Conservation (phyloP, 1,284 basidiomycete genomes). For the Rhodotorula sp. region DNA sequence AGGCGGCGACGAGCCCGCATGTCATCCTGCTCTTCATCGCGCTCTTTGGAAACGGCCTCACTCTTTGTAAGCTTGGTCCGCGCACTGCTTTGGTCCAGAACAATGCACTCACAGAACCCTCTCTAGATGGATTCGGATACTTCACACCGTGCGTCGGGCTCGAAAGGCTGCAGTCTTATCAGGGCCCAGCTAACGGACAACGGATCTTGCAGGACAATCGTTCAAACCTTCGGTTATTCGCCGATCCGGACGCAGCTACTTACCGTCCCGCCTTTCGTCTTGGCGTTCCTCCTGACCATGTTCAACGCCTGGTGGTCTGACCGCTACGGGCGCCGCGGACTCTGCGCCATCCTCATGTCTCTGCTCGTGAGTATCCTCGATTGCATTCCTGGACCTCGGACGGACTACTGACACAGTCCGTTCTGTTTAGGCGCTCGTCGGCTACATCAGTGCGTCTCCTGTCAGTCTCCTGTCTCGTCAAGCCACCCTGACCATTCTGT, state of each 20-base stretch:
- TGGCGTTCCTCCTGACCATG: conserved; percentile 38
- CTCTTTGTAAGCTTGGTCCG: background rate
- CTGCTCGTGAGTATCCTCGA: conserved; percentile 9
- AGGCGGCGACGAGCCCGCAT: conserved; percentile 33
- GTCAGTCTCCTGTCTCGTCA: too few relatives aligned
- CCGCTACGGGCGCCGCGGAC: conserved; percentile 34
- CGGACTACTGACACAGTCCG: background rate
- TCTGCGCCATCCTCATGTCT: conserved; percentile 36
- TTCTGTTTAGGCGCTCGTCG: conserved; percentile 36
- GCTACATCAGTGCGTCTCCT: conserved; percentile 42
- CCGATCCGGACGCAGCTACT: conserved; percentile 34
- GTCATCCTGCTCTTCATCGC: conserved; percentile 34
- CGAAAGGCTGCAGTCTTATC: too few relatives aligned
- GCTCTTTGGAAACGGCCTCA: conserved; percentile 26
- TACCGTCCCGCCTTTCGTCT: conserved; percentile 39
- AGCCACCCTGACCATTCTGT: background rate
- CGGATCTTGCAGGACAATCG: conserved; percentile 6
- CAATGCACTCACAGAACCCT: background rate
- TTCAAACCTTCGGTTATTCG: conserved; percentile 33
- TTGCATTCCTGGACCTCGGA: background rate
- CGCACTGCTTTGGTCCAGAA: background rate
- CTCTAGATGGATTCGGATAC: conserved; percentile 23
- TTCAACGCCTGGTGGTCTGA: conserved; percentile 42
- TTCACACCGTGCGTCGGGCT: conserved; percentile 16
- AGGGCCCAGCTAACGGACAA: background rate